phyloP scores from a whole-genome alignment of 768 basidiomycete species.

The Jaapia argillacea region DNA sequence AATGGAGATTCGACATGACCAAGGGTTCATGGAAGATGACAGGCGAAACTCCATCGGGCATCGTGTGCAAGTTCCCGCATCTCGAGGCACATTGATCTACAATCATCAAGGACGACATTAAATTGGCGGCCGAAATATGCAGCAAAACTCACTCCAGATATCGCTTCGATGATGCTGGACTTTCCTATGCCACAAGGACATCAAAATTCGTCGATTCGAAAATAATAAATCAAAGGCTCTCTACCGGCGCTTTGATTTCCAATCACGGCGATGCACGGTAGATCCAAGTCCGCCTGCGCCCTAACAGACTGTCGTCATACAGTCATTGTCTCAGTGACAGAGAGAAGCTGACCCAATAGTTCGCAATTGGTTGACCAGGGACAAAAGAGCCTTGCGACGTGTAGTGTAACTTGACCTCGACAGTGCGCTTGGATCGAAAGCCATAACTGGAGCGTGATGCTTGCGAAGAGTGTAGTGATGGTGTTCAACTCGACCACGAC shows the following conservation, averaged over 20 bases:
- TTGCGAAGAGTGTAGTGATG: no score
- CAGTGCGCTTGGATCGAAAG: no score
- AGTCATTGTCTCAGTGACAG: no score
- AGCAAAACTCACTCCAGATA: slow-evolving; percentile 30
- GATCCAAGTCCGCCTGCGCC: slow-evolving; percentile 33
- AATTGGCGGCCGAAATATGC: neutral
- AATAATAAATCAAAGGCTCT: slow-evolving; percentile 1
- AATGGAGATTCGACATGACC: slow-evolving; percentile 30
- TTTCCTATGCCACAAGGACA: slow-evolving; percentile 20
- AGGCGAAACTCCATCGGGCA: slow-evolving; percentile 28
- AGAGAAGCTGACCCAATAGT: no score
- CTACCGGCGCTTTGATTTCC: slow-evolving; percentile 44
- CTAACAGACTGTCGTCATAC: no score
- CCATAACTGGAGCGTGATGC: no score
- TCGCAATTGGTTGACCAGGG: no score
- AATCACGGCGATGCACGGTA: slow-evolving; percentile 40
- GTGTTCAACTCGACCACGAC: no score
- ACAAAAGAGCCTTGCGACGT: no score
- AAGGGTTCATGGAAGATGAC: slow-evolving; percentile 9
- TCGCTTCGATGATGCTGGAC: slow-evolving; percentile 38
- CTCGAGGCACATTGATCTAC: slow-evolving; percentile 38
- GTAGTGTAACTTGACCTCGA: no score
- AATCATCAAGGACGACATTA: no score
- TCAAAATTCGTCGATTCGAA: neutral
- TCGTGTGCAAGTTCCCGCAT: slow-evolving; percentile 36